Percentiles rank a stretch among this genome's conserved stretches.
phyloP scores from a whole-genome alignment of 1,284 basidiomycete genomes.

The Pyrrhoderma lamaoense region DNA sequence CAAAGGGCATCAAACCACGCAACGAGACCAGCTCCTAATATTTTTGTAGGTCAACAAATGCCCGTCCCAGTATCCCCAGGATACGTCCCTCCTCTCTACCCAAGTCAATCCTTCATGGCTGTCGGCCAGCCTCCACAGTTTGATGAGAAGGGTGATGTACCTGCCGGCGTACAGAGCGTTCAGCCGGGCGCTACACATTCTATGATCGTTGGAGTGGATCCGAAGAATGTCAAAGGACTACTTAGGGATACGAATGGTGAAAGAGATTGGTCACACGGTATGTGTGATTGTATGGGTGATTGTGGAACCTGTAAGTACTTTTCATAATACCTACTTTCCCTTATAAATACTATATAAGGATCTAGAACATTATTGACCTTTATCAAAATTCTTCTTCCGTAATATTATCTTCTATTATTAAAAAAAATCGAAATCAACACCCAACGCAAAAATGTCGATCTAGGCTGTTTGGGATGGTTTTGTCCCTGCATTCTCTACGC shows the following conservation, averaged over 20 bases:
- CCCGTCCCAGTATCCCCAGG: too few species aligned
- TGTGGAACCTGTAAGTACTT: conserved; percentile 29
- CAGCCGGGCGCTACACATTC: conserved; percentile 16
- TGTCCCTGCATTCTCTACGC: conserved; percentile 24
- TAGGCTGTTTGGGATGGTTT: conserved; percentile 9
- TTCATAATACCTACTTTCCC: neutral
- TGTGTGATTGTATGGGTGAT: conserved; percentile 32
- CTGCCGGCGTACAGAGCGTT: neutral
- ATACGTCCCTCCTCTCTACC: too few species aligned
- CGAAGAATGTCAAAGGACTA: conserved; percentile 33
- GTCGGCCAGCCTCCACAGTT: too few species aligned
- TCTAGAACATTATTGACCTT: too few species aligned
- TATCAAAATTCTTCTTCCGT: too few species aligned
- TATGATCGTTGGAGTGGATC: conserved; percentile 18
- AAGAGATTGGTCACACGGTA: conserved; percentile 39
- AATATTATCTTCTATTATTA: neutral
- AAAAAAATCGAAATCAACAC: neutral
- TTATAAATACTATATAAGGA: neutral
- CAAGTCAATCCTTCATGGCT: too few species aligned
- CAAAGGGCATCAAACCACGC: too few species aligned
- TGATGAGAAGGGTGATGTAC: too few species aligned
- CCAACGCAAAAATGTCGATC: neutral
- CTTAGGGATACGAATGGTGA: conserved; percentile 31
- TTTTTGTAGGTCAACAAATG: too few species aligned
- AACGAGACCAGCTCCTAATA: too few species aligned